Evolutionary conservation across 805 yeast species (phyloP).

Genomic region (Sugiyamaella mastotermitis): DNA sequence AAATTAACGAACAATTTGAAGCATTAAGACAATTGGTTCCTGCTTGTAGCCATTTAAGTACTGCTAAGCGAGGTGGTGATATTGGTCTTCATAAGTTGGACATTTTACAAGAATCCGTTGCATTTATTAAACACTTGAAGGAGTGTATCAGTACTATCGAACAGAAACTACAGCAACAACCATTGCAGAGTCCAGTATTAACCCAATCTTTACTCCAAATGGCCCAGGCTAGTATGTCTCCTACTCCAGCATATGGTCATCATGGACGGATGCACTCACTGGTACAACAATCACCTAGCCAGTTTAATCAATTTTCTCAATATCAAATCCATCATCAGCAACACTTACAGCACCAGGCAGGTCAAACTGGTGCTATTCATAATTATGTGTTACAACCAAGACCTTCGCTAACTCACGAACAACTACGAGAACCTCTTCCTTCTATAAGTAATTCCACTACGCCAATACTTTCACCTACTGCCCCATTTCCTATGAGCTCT

Average conservation of each 20-base stretch:
- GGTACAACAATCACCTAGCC: no score
- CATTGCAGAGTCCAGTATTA: not conserved
- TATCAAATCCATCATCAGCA: no score
- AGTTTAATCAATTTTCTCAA: no score
- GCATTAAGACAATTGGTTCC: slow-evolving; percentile 73
- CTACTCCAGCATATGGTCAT: not conserved
- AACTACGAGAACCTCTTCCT: not conserved
- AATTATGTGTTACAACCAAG: no score
- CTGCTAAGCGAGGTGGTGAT: slow-evolving; percentile 31
- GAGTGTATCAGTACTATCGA: slow-evolving; percentile 2
- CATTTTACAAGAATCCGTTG: slow-evolving; percentile 76
- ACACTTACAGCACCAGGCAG: no score
- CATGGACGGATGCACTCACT: no score
- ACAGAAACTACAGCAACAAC: not conserved
- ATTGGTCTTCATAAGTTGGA: slow-evolving; percentile 78
- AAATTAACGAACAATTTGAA: slow-evolving; percentile 78
- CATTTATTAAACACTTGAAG: slow-evolving; percentile 58
- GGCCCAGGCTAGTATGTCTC: not conserved
- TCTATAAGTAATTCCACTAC: not conserved
- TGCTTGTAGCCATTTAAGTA: slow-evolving; percentile 54
- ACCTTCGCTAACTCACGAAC: no score
- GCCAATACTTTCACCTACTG: not conserved
- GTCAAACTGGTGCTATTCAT: no score
- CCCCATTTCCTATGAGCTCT: no score
- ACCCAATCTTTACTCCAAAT: not conserved